Conservation (phyloP, 805 yeast genomes). For the Candida dajiaensis region DNA sequence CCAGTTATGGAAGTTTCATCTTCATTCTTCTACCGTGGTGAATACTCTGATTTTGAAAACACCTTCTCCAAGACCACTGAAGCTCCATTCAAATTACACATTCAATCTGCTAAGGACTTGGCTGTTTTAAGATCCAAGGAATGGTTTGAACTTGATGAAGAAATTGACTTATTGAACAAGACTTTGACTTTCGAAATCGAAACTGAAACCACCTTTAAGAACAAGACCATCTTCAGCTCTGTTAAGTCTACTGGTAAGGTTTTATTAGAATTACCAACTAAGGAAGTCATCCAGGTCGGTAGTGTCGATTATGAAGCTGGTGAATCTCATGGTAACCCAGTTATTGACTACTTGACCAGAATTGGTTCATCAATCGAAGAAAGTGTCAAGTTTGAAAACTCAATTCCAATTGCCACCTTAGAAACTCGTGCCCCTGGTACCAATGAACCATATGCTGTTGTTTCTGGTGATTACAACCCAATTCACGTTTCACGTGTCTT, state of each 20-base stretch:
- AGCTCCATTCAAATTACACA: slow-evolving; percentile 74
- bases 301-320: slow-evolving; percentile 84
- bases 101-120: slow-evolving; percentile 77
- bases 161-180: slow-evolving; percentile 67
- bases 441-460: slow-evolving; percentile 94
- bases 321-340: slow-evolving; percentile 95
- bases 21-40: slow-evolving; percentile 94
- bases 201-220: slow-evolving; percentile 77
- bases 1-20: slow-evolving; percentile 94
- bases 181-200: slow-evolving; percentile 84
- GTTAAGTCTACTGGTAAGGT: slow-evolving; percentile 84
- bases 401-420: slow-evolving; percentile 71
- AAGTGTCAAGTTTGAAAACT: slow-evolving; percentile 83
- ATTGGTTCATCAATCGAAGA: slow-evolving; percentile 92
- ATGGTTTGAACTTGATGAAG: slow-evolving; percentile 87
- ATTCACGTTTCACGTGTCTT: slow-evolving; percentile 95
- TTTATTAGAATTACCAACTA: slow-evolving; percentile 83
- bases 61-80: slow-evolving; percentile 87
- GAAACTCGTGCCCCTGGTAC: slow-evolving; percentile 82
- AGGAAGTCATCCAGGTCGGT: slow-evolving; percentile 81
- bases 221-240: slow-evolving; percentile 66
- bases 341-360: slow-evolving; percentile 86
- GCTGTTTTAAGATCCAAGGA: slow-evolving; percentile 93
- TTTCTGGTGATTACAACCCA: slow-evolving; percentile 98
- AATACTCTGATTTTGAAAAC: slow-evolving; percentile 79